phyloP scores from a whole-genome alignment of 306 rosid species.

The Lablab purpureus region DNA sequence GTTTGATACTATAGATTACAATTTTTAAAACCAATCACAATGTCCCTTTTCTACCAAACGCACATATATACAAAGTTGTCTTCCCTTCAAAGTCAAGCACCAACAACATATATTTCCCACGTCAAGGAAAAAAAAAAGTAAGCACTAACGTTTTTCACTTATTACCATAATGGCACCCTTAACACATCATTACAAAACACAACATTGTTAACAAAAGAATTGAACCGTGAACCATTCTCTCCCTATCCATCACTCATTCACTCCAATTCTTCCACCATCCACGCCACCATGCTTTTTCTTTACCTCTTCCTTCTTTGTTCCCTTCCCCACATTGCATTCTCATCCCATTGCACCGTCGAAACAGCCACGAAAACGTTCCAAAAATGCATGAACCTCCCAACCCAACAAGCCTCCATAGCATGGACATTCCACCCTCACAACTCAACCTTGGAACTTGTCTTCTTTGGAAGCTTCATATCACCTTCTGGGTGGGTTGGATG shows the following conservation, averaged over 20 bases:
- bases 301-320: slow-evolving; percentile 48
- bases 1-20: slow-evolving; percentile 5
- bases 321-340: slow-evolving; percentile 49
- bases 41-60: slow-evolving; percentile 59
- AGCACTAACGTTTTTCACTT: slow-evolving; percentile 20
- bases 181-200: slow-evolving; percentile 53
- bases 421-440: slow-evolving; percentile 90
- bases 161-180: slow-evolving; percentile 42
- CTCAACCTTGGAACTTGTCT: slow-evolving; percentile 75
- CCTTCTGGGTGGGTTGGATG: slow-evolving; percentile 99
- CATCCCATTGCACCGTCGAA: slow-evolving; percentile 77
- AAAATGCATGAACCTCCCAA: slow-evolving; percentile 86
- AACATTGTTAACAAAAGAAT: slow-evolving; percentile 46
- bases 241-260: not conserved
- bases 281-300: slow-evolving; percentile 51
- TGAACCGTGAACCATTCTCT: slow-evolving; percentile 23
- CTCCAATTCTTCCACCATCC: not conserved
- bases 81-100: slow-evolving; percentile 86
- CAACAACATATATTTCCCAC: not conserved
- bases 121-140: not conserved
- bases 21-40: slow-evolving; percentile 3
- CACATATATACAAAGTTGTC: slow-evolving; percentile 43
- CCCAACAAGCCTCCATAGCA: slow-evolving; percentile 94
- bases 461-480: slow-evolving; percentile 90
- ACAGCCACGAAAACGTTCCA: slow-evolving; percentile 67